phyloP scores from a whole-genome alignment of 164 flowering plant species.

The Liquidambar formosana region DNA sequence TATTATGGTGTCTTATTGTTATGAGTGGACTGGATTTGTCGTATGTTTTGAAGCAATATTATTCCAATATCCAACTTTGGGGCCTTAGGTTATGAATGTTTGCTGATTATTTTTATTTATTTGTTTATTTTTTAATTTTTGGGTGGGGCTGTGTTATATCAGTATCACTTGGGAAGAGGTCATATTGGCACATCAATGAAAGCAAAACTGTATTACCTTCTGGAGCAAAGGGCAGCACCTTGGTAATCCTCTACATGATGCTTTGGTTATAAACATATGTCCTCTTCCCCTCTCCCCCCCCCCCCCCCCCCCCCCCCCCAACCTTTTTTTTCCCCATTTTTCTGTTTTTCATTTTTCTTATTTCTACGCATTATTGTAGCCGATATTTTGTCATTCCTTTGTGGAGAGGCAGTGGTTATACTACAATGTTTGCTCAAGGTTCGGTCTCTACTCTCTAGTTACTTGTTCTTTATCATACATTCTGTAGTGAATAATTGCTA shows the following conservation, averaged over 20 bases:
- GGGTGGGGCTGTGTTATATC: conserved; percentile 2
- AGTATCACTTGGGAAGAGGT: conserved; percentile 96
- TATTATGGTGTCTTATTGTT: neutral
- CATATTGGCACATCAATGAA: conserved; percentile 80
- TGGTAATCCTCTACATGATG: conserved; percentile 46
- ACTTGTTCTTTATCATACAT: neutral
- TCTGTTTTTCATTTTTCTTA: neutral
- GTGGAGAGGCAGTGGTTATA: conserved; percentile 85
- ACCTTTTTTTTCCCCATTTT: neutral
- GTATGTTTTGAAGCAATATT: neutral
- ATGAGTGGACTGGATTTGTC: neutral
- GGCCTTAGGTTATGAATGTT: neutral
- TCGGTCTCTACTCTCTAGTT: conserved; percentile 12
- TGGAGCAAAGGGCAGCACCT: conserved; percentile 74
- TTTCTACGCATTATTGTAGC: conserved; percentile 39
- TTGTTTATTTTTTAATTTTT: neutral
- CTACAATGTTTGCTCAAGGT: conserved; percentile 97
- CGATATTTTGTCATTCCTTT: conserved; percentile 87
- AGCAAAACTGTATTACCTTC: conserved; percentile 60
- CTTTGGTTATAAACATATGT: conserved; percentile 1
- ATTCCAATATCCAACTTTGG: neutral
- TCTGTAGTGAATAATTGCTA: neutral
- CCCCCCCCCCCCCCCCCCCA: neutral
- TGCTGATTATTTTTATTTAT: neutral
- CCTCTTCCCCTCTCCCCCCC: neutral